Base-by-base conservation (phyloP, 2,329 filamentous ascomycete species). In the Colletotrichum tofieldiae region DNA sequence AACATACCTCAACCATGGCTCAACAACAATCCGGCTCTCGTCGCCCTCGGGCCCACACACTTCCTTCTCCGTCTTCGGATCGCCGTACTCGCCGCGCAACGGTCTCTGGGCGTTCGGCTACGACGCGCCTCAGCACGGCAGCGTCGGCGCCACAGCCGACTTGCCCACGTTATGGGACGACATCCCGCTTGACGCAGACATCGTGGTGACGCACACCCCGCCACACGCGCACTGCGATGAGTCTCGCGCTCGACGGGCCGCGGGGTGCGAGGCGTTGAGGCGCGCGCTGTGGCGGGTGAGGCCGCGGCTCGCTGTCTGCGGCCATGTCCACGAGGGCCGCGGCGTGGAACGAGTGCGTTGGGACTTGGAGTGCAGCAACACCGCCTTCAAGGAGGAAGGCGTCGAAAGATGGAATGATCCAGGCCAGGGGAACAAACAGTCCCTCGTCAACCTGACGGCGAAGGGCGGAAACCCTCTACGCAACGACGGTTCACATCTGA, bases 191-290 rank as follows among this genome's bases (percentile, higher is more conserved):
- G 85, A 90, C 61, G 85, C 87, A 0, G 92, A 94, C 77, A 84
- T 95, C 51, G 84, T 94, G 1, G 84, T 95, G 37, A 94, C 92
- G 2, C 93, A 95, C 78, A 92, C 91, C 0, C 93, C 93, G 16
- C 87, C 92, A 0, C 84, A 83, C 72, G 86, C 82, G 1, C 89
- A 93, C 77, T 85, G 88, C 73, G 92, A 94, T 75, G 83, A 85
- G 75, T 75, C 74, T 3, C 78, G 79, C 5, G 78, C 78, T 16
- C 78, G 81, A 14, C 79, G 80, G 45, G 79, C 83, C 3, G 81
- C 82, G 32, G 93, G 93, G 2, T 95, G 93, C 77, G 86, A 89
- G 75, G 85, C 83, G 18, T 84, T 95, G 18, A 81, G 87, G 11
- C 82, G 84, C 63, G 85, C 87, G 0, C 81, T 94, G 32, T 89